phyloP scores from a whole-genome alignment of 129 eudicot species.

The Oenanthe sinensis region DNA sequence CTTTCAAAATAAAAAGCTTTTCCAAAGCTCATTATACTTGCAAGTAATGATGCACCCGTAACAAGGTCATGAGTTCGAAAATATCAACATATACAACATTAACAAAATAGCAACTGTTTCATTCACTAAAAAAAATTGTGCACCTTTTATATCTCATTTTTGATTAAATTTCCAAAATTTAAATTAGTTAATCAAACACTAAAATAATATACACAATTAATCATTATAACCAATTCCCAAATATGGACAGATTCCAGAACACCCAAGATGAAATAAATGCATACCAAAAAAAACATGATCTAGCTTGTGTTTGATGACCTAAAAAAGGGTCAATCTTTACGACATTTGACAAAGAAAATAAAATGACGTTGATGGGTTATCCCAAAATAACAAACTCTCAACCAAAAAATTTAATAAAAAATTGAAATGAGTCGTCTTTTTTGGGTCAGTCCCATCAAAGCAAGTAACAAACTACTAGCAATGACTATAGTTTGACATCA shows the following conservation, averaged over 20 bases:
- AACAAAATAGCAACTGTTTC: neutral
- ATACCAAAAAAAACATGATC: neutral
- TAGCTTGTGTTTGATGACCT: neutral
- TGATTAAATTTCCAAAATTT: neutral
- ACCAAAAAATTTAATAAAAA: neutral
- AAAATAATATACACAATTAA: neutral
- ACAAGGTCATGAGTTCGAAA: neutral
- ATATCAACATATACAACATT: no score
- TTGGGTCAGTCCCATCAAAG: neutral
- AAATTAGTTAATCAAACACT: neutral
- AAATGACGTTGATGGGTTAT: constrained; percentile 1
- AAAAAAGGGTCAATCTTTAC: neutral
- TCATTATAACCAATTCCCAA: neutral
- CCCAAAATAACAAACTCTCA: neutral
- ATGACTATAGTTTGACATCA: neutral
- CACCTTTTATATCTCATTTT: neutral
- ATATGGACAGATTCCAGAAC: neutral
- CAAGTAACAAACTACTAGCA: neutral
- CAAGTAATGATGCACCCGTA: neutral
- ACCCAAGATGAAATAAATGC: neutral
- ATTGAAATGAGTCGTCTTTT: neutral
- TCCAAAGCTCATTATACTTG: neutral
- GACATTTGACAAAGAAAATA: neutral
- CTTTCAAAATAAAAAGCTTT: neutral
- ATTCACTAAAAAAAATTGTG: neutral